Evolutionary conservation across 352 stramenopile genomes (phyloP).

Genomic region (Saprolegnia parasitica): DNA sequence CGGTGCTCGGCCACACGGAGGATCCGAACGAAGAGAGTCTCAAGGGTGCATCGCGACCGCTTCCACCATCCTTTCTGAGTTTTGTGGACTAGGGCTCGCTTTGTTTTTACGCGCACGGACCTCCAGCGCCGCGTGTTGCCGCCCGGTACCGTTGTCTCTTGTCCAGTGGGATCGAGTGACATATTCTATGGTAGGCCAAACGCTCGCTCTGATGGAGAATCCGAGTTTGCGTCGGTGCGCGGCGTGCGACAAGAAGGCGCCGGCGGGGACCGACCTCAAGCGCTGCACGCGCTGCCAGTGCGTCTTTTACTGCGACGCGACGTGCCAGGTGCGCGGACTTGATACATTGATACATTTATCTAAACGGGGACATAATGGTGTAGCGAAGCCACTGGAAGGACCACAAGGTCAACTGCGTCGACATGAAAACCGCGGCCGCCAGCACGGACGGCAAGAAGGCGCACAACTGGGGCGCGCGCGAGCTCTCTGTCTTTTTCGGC

Average conservation of each 20-base stretch:
- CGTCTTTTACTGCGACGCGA: slow-evolving; percentile 73
- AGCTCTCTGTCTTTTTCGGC: slow-evolving; percentile 78
- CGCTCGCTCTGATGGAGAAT: slow-evolving; percentile 69
- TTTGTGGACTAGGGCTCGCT: slow-evolving; percentile 44
- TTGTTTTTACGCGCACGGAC: slow-evolving; percentile 75
- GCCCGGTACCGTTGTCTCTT: slow-evolving; percentile 21
- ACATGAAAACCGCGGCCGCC: slow-evolving; percentile 35
- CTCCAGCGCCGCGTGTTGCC: slow-evolving; percentile 70
- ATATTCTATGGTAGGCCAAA: slow-evolving; percentile 36
- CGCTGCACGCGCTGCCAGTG: slow-evolving; percentile 81
- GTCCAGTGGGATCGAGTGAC: neutral
- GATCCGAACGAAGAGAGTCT: slow-evolving; percentile 29
- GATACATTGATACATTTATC: neutral
- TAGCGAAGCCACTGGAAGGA: slow-evolving; percentile 71
- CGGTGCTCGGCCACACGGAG: slow-evolving; percentile 20
- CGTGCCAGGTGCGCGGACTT: slow-evolving; percentile 41
- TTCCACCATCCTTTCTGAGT: neutral
- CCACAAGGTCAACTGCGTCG: slow-evolving; percentile 74
- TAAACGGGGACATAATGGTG: too few relatives aligned
- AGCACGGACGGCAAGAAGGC: slow-evolving; percentile 18
- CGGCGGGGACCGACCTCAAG: slow-evolving; percentile 52
- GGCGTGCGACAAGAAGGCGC: slow-evolving; percentile 73
- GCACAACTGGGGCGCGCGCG: slow-evolving; percentile 71
- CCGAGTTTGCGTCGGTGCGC: slow-evolving; percentile 61
- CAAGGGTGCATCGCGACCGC: neutral